A percentile compares a stretch with the other conserved stretches of the same genome.
Evolutionary conservation across 192 early-diverging fungal species (phyloP).

Genomic region (Coemansia sp.): DNA sequence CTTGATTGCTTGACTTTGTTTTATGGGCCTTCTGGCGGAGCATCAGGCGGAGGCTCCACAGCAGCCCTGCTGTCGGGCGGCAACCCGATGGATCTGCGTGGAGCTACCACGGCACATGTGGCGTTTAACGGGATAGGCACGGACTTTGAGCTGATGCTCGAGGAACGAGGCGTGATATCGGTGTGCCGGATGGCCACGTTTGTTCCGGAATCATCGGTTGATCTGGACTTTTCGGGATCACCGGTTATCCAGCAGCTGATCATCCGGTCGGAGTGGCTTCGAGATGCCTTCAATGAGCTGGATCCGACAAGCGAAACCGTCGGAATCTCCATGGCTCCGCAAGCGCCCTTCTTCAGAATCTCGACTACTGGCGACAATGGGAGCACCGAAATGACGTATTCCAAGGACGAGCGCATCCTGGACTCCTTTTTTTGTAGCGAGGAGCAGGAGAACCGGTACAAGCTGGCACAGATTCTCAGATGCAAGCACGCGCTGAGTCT

Average conservation of each 20-base stretch:
- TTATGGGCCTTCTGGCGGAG: slow-evolving; percentile 30
- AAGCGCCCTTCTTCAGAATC: slow-evolving; percentile 55
- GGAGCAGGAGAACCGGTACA: slow-evolving; percentile 49
- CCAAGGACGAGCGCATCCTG: slow-evolving; percentile 55
- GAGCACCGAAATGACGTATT: slow-evolving; percentile 57
- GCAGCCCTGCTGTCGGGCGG: slow-evolving; percentile 1
- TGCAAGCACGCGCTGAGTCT: slow-evolving; percentile 53
- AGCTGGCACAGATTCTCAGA: slow-evolving; percentile 42
- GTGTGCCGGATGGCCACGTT: slow-evolving; percentile 55
- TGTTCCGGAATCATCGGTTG: slow-evolving; percentile 38
- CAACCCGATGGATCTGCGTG: slow-evolving; percentile 32
- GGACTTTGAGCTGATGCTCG: slow-evolving; percentile 55
- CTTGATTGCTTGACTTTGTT: slow-evolving; percentile 50
- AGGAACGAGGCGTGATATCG: slow-evolving; percentile 57
- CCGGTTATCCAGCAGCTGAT: slow-evolving; percentile 54
- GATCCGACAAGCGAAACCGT: slow-evolving; percentile 56
- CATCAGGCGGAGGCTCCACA: background rate
- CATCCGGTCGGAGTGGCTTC: slow-evolving; percentile 57
- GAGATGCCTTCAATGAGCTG: slow-evolving; percentile 59
- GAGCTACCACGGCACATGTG: slow-evolving; percentile 42
- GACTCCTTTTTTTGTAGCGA: slow-evolving; percentile 56
- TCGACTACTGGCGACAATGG: slow-evolving; percentile 52
- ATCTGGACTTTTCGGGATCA: slow-evolving; percentile 43
- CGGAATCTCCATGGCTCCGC: slow-evolving; percentile 39
- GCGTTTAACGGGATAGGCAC: slow-evolving; percentile 38